Percentiles rank a stretch among this genome's conserved stretches.
Conservation (phyloP, 208 protist genomes). For the Leptomonas seymouri region DNA sequence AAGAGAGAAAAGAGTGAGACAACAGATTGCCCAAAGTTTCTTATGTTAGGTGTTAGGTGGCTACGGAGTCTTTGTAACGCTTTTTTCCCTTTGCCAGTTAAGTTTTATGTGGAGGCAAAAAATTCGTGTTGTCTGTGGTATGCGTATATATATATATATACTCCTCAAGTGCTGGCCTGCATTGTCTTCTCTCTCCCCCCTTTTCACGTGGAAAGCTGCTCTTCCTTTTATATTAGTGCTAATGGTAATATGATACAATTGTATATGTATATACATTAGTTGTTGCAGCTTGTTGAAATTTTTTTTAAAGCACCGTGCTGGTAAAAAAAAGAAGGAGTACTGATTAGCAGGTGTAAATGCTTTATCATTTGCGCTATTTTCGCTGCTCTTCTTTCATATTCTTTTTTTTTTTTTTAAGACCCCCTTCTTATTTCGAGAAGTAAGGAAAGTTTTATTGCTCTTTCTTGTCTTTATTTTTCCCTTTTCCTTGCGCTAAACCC, state of each 20-base stretch:
- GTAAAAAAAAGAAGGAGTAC: background rate
- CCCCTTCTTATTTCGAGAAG: too few species aligned
- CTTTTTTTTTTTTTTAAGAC: background rate
- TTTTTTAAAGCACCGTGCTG: too few species aligned
- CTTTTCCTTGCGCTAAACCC: conserved; percentile 2
- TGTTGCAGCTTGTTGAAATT: background rate
- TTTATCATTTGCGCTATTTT: conserved; percentile 1
- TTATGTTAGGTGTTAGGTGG: background rate
- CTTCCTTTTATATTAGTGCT: conserved; percentile 12
- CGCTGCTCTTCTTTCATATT: background rate
- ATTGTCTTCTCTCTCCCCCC: background rate
- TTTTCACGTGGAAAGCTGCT: background rate
- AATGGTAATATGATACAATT: background rate
- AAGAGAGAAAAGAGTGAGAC: background rate
- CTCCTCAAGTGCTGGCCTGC: background rate
- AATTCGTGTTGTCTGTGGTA: background rate
- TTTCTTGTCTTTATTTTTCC: background rate
- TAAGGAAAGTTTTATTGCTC: background rate
- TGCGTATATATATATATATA: conserved; percentile 15
- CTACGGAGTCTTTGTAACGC: background rate
- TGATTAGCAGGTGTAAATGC: background rate
- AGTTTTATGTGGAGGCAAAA: conserved; percentile 1
- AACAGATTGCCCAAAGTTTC: background rate
- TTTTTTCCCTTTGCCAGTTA: background rate
- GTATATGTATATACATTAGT: background rate